Conservation (phyloP, 2,329 filamentous ascomycete species). For the Zasmidium angulare region DNA sequence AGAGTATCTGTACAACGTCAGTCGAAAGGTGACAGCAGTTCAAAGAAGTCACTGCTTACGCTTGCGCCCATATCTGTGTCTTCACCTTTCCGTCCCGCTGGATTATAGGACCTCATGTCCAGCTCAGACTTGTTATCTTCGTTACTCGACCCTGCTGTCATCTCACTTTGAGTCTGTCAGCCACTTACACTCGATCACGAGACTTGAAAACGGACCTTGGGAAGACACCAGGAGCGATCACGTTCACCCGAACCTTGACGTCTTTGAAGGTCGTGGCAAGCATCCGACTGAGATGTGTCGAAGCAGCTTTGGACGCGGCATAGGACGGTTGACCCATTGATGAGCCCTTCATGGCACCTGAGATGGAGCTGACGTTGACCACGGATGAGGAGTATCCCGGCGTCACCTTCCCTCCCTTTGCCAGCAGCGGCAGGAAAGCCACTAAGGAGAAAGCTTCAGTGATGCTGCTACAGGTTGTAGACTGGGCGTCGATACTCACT, state of each 20-base stretch:
- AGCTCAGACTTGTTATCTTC: constrained; percentile 50
- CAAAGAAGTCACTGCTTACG: not conserved
- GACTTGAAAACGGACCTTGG: constrained; percentile 24
- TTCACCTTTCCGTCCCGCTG: constrained; percentile 43
- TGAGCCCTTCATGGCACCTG: constrained; percentile 57
- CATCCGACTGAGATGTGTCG: constrained; percentile 48
- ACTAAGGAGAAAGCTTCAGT: constrained; percentile 22
- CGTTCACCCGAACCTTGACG: constrained; percentile 45
- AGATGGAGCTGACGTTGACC: constrained; percentile 56
- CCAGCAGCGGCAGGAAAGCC: constrained; percentile 55
- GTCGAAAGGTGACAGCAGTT: not conserved
- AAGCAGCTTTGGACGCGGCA: constrained; percentile 51
- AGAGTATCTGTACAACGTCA: constrained; percentile 37
- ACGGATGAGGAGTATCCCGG: constrained; percentile 52
- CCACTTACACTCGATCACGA: not conserved
- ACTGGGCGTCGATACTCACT: constrained; percentile 21
- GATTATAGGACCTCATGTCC: constrained; percentile 44
- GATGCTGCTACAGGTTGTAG: not conserved
- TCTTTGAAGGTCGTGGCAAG: constrained; percentile 46
- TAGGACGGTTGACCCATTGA: constrained; percentile 55
- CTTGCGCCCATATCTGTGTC: constrained; percentile 55
- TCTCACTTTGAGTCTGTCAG: constrained; percentile 35
- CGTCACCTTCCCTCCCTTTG: constrained; percentile 47
- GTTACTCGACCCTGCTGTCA: constrained; percentile 48
- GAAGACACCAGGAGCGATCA: constrained; percentile 47